phyloP scores from a whole-genome alignment of 208 protist species.

The Crithidia acanthocephali region DNA sequence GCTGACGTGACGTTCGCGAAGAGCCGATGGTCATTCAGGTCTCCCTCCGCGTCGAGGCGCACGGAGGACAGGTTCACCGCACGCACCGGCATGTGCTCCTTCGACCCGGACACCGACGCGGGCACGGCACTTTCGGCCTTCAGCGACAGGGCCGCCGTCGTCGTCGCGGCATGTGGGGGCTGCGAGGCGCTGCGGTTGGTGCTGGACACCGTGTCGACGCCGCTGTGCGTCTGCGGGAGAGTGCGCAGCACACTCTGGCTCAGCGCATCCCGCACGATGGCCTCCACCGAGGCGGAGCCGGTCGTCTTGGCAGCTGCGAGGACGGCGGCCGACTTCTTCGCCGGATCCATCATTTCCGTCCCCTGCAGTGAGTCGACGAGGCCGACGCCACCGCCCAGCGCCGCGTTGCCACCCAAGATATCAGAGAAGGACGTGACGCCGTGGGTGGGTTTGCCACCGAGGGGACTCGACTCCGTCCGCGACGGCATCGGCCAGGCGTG shows the following conservation, averaged over 20 bases:
- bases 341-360: not conserved
- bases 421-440: conserved; percentile 10
- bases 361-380: not conserved
- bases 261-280: conserved; percentile 61
- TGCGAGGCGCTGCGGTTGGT: not conserved
- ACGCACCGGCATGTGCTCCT: not conserved
- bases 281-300: conserved; percentile 38
- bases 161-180: not conserved
- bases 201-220: not conserved
- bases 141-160: not conserved
- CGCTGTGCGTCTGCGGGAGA: conserved; percentile 37
- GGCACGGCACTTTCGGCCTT: not conserved
- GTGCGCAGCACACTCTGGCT: conserved; percentile 64
- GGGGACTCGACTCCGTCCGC: conserved; percentile 11
- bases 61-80: conserved; percentile 17
- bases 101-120: not conserved
- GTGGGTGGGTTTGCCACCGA: conserved; percentile 3
- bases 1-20: not conserved
- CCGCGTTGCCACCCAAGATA: not conserved
- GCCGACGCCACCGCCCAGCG: not conserved
- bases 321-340: not conserved
- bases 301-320: conserved; percentile 1
- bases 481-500: conserved; percentile 11
- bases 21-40: not conserved
- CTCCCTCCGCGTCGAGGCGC: not conserved